These are phyloP conservation scores for Solanum chmielewskii DNA, from an alignment of 257 asterid species.

Conservation along the genomic window DNA sequence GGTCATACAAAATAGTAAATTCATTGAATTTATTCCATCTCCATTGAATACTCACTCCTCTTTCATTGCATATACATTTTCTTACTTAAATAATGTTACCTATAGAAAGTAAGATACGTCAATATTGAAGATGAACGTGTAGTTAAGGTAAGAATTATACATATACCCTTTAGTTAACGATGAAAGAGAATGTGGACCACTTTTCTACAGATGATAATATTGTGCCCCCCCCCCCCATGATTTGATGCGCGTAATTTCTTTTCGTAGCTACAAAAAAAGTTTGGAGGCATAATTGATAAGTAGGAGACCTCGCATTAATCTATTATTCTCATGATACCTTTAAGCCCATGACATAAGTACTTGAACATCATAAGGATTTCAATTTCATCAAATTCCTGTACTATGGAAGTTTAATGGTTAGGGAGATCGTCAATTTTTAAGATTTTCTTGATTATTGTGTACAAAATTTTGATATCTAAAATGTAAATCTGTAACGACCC, in stretches of 20 bases:
- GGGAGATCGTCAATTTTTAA: too few species aligned
- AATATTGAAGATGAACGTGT: background rate
- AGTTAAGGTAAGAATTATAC: background rate
- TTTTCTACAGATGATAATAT: background rate
- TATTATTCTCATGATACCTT: background rate
- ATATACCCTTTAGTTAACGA: background rate
- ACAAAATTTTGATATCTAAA: background rate
- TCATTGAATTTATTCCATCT: background rate
- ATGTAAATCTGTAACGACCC: too few species aligned
- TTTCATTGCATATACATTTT: background rate
- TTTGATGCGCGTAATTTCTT: background rate
- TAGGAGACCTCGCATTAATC: background rate
- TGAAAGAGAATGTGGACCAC: background rate
- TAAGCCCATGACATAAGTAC: background rate
- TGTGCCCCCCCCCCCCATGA: background rate
- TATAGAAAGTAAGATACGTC: background rate
- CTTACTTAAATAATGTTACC: background rate
- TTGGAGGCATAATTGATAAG: background rate
- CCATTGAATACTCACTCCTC: background rate
- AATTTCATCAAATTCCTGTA: background rate
- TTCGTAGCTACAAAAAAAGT: background rate
- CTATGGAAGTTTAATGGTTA: too few species aligned
- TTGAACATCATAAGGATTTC: background rate
- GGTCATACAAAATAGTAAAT: background rate
- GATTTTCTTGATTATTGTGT: background rate